Percentiles rank a stretch among this genome's conserved stretches.
phyloP scores from a whole-genome alignment of 2,329 filamentous ascomycete genomes.

The Fusarium buxicola region DNA sequence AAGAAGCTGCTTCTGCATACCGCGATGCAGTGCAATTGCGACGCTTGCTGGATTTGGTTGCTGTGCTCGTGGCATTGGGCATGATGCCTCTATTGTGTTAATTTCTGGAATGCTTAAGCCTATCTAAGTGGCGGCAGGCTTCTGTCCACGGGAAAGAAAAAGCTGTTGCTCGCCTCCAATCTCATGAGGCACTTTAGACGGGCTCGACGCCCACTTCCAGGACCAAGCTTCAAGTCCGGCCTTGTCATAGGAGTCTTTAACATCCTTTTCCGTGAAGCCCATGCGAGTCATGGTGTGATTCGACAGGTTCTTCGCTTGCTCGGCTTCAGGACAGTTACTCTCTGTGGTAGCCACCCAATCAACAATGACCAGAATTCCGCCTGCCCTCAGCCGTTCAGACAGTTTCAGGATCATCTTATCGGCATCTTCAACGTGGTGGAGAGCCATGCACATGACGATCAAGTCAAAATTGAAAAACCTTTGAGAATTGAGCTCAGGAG shows the following conservation, averaged over 20 bases:
- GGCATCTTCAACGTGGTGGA: slow-evolving; percentile 51
- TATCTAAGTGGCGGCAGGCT: neutral
- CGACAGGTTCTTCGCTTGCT: slow-evolving; percentile 10
- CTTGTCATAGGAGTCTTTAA: slow-evolving; percentile 36
- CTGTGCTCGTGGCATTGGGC: too few relatives aligned
- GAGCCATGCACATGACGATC: slow-evolving; percentile 50
- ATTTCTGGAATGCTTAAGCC: neutral
- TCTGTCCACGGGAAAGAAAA: slow-evolving; percentile 44
- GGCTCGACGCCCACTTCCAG: slow-evolving; percentile 42
- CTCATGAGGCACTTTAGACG: slow-evolving; percentile 39
- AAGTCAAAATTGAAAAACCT: slow-evolving; percentile 49
- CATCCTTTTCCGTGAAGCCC: slow-evolving; percentile 41
- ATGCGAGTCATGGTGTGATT: slow-evolving; percentile 35
- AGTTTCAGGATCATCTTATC: slow-evolving; percentile 46
- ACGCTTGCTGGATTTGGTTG: too few relatives aligned
- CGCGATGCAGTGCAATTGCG: too few relatives aligned
- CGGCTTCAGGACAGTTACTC: slow-evolving; percentile 13
- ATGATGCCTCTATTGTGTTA: too few relatives aligned
- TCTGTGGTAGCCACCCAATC: slow-evolving; percentile 46
- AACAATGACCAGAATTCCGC: slow-evolving; percentile 49
- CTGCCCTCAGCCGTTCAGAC: slow-evolving; percentile 43
- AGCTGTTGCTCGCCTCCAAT: slow-evolving; percentile 42
- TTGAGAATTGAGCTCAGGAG: slow-evolving; percentile 29
- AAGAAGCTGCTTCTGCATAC: too few relatives aligned
- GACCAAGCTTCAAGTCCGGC: slow-evolving; percentile 42